phyloP scores from a whole-genome alignment of 225 moss, liverwort and hornwort species.

The Polytrichum commune region DNA sequence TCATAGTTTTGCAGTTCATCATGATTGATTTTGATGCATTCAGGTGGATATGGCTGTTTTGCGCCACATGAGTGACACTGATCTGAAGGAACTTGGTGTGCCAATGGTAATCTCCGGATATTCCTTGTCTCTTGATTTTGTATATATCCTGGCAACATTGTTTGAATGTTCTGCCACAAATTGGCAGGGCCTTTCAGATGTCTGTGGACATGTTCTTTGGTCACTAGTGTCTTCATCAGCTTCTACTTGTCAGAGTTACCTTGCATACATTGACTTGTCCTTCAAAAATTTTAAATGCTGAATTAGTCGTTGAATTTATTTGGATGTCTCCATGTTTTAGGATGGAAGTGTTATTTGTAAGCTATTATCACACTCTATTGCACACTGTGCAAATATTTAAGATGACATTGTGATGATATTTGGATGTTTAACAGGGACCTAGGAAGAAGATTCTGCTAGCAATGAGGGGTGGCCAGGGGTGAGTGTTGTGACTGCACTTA shows the following conservation, averaged over 20 bases:
- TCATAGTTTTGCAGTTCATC: not conserved
- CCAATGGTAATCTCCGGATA: conserved; percentile 64
- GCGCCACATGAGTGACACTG: conserved; percentile 84
- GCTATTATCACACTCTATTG: too few species aligned
- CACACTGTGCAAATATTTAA: too few species aligned
- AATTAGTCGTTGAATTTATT: not conserved
- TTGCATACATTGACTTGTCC: too few species aligned
- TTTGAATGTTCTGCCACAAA: too few species aligned
- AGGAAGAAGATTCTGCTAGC: conserved; percentile 94
- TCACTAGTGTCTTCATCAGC: too few species aligned
- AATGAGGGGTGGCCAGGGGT: conserved; percentile 53
- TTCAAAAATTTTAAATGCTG: not conserved
- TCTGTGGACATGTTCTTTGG: too few species aligned
- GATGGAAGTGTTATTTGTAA: too few species aligned
- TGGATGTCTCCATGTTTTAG: not conserved
- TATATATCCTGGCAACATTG: too few species aligned
- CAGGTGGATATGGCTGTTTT: conserved; percentile 93
- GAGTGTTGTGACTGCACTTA: conserved; percentile 10
- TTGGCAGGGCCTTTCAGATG: too few species aligned
- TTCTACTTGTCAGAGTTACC: too few species aligned
- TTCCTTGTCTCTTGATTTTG: not conserved
- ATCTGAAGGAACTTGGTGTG: conserved; percentile 89
- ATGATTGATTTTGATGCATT: conserved; percentile 1
- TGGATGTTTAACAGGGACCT: conserved; percentile 59
- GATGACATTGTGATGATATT: not conserved